phyloP scores from a whole-genome alignment of 1,139 yeast species.

The Yamadazyma epiphylla region DNA sequence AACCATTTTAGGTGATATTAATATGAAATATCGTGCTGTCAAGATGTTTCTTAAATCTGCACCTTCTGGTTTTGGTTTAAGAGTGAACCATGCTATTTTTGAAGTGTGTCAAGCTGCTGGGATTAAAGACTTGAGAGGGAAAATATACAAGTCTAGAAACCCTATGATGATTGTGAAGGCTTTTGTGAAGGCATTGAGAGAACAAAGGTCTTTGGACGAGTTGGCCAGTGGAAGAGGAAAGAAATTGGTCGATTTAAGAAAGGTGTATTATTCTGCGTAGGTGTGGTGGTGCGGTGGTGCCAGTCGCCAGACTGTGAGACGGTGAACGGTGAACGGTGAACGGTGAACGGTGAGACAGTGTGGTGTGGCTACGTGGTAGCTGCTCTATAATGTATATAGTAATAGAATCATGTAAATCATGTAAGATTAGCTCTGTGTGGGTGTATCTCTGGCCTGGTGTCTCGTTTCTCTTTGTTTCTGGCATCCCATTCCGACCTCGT shows the following conservation, averaged over 20 bases:
- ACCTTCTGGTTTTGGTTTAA: constrained; percentile 90
- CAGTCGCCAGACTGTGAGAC: too few species aligned
- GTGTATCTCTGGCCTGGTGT: too few species aligned
- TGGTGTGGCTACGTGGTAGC: too few species aligned
- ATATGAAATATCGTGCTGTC: constrained; percentile 84
- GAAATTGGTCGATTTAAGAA: constrained; percentile 89
- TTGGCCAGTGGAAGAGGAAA: constrained; percentile 92
- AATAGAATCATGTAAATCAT: too few species aligned
- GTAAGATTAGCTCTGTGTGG: too few species aligned
- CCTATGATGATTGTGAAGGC: constrained; percentile 94
- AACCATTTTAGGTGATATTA: constrained; percentile 83
- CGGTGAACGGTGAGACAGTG: neutral
- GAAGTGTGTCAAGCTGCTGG: constrained; percentile 96
- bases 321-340: too few species aligned
- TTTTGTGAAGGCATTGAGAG: constrained; percentile 77
- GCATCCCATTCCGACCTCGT: too few species aligned
- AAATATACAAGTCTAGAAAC: constrained; percentile 88
- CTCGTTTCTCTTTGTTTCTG: too few species aligned
- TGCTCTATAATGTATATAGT: too few species aligned
- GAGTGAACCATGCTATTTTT: constrained; percentile 87
- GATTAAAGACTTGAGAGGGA: constrained; percentile 87
- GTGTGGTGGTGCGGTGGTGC: too few species aligned
- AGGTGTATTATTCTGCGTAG: constrained; percentile 70
- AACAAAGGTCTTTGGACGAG: constrained; percentile 80
- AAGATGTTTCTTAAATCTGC: constrained; percentile 79